A percentile compares a stretch with the other conserved stretches of the same genome.
These are phyloP conservation scores for Xerocomellus intermedius DNA, from an alignment of 768 basidiomycete genomes.

Conservation along the genomic window DNA sequence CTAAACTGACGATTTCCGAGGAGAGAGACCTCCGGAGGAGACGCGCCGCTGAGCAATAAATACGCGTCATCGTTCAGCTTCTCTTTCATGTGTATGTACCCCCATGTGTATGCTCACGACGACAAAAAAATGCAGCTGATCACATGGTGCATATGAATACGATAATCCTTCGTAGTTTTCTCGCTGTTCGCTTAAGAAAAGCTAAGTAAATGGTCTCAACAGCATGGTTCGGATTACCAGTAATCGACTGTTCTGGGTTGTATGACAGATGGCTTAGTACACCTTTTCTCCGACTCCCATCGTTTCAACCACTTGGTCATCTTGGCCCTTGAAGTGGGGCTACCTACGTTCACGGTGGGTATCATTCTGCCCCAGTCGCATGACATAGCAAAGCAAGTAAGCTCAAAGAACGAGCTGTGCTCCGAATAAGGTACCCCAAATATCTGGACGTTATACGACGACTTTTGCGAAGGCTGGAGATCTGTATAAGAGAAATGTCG, in stretches of 20 bases:
- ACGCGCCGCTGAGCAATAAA: slow-evolving; percentile 68
- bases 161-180: neutral
- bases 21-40: slow-evolving; percentile 92
- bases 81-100: slow-evolving; percentile 12
- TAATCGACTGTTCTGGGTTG: slow-evolving; percentile 43
- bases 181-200: neutral
- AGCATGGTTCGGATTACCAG: slow-evolving; percentile 34
- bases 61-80: slow-evolving; percentile 6
- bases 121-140: slow-evolving; percentile 21
- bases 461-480: slow-evolving; percentile 68
- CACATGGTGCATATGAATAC: slow-evolving; percentile 16
- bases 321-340: slow-evolving; percentile 67
- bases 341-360: slow-evolving; percentile 90
- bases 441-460: slow-evolving; percentile 65
- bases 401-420: slow-evolving; percentile 93
- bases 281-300: slow-evolving; percentile 83
- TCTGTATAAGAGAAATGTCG: slow-evolving; percentile 68
- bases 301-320: slow-evolving; percentile 87
- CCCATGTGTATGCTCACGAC: slow-evolving; percentile 21
- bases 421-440: slow-evolving; percentile 93
- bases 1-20: slow-evolving; percentile 95
- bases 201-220: neutral
- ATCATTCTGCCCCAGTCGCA: slow-evolving; percentile 87
- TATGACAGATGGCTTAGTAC: slow-evolving; percentile 39
- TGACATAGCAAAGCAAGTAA: slow-evolving; percentile 93